Evolutionary conservation across 2,329 filamentous ascomycete genomes (phyloP).

Genomic region (Pestalotiopsis sp.): DNA sequence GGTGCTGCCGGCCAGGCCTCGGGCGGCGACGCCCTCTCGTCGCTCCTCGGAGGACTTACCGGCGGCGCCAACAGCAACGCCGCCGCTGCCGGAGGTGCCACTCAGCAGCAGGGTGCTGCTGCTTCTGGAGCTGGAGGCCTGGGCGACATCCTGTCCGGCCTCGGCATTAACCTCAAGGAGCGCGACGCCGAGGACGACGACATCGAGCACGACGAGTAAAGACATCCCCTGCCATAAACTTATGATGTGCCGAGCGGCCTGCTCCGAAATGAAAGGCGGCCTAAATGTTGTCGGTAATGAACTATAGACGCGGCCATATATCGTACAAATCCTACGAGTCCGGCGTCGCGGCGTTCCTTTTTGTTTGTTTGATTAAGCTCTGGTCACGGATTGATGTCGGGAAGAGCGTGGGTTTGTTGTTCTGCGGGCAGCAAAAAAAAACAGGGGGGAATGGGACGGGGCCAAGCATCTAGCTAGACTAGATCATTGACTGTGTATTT

Average conservation of each 20-base stretch:
- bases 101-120: not conserved
- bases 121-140: not conserved
- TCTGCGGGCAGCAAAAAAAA: not conserved
- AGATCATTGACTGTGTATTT: not conserved
- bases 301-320: not conserved
- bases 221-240: not conserved
- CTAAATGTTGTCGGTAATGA: not conserved
- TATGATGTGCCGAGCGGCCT: not conserved
- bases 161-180: not conserved
- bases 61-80: not conserved
- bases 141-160: not conserved
- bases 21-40: not conserved
- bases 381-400: not conserved
- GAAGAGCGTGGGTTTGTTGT: not conserved
- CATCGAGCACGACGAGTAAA: not conserved
- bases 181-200: not conserved
- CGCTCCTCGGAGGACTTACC: not conserved
- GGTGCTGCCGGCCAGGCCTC: not conserved
- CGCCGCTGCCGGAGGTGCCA: not conserved
- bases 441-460: not conserved
- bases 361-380: not conserved
- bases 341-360: not conserved
- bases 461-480: not conserved
- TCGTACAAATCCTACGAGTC: not conserved
- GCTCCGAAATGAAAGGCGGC: not conserved